Evolutionary conservation across 345 rosid genomes (phyloP), one percentile per base, ranked within the genome.

Genomic region (Hibiscus trionum): DNA sequence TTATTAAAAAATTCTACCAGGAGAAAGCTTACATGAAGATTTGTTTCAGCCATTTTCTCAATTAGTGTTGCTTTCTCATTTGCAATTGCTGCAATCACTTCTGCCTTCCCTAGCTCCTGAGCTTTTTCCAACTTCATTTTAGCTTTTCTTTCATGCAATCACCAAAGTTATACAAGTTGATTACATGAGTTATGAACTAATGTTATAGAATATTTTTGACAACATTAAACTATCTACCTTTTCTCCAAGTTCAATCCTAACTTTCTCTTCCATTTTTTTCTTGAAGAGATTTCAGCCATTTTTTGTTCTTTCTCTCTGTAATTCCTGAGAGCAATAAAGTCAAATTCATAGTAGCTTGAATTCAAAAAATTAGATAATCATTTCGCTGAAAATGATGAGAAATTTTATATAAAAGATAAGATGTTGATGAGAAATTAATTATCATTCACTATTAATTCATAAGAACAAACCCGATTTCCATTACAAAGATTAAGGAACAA

Each of bases 1-100:
- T 16, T 10, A 27, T 29, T 15, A 7, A 27, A 71, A 21, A 24
- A 12, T 24, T 58, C 56, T 19, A 50, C 9, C 69, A 44, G 12
- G 44, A 77, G 12, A 58, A 21, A 72, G 75, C 87, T 83, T 86
- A 96, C 99, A 80, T 93, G 80, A 71, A 96, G 93, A 87, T 96
- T 82, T 66, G 93, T 97, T 70, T 96, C 98, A 15, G 90, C 90
- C 84, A 91, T 86, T 81, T 85, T 93, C 72, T 96, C 91, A 73
- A 91, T 84, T 63, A 82, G 94, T 65, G 90, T 79, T 65, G 91
- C 93, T 87, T 93, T 96, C 85, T 93, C 99, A 72, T 72, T 82
- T 42, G 88, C 83, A 70, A 91, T 78, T 74, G 86, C 80, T 63
- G 98, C 84, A 76, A 84, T 80, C 79, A 86, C 66, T 83, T 96